A percentile compares a stretch with the other conserved stretches of the same genome.
These are phyloP conservation scores for Capsella rubella DNA, from an alignment of 441 rosid genomes.

Conservation along the genomic window DNA sequence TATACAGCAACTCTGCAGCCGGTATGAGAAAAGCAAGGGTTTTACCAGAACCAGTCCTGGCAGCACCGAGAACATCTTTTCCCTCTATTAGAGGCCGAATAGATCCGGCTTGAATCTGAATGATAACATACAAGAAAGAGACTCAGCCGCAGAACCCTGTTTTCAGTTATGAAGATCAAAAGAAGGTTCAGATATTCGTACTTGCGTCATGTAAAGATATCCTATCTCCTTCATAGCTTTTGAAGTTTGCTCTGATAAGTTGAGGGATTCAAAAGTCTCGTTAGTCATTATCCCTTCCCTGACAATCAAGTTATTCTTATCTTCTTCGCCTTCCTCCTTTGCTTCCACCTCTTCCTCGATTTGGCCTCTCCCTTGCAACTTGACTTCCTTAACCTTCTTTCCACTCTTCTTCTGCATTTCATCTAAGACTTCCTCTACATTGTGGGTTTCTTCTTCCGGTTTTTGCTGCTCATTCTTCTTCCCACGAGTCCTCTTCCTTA, in stretches of 20 bases:
- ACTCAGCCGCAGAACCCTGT: not conserved
- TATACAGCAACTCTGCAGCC: slow-evolving; percentile 82
- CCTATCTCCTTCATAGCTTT: slow-evolving; percentile 81
- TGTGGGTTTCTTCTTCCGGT: slow-evolving; percentile 35
- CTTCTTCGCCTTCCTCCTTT: slow-evolving; percentile 43
- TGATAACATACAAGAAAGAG: slow-evolving; percentile 10
- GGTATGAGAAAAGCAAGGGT: slow-evolving; percentile 94
- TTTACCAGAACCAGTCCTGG: slow-evolving; percentile 98
- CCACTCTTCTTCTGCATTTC: slow-evolving; percentile 38
- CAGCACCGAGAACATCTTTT: slow-evolving; percentile 95
- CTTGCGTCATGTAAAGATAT: slow-evolving; percentile 88
- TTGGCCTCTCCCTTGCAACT: slow-evolving; percentile 21
- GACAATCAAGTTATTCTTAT: slow-evolving; percentile 44
- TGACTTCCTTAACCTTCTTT: slow-evolving; percentile 44
- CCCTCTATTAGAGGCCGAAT: slow-evolving; percentile 79
- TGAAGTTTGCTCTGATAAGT: slow-evolving; percentile 70
- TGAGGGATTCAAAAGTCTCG: slow-evolving; percentile 75
- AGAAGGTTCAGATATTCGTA: slow-evolving; percentile 24
- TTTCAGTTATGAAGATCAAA: not conserved
- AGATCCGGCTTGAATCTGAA: slow-evolving; percentile 89
- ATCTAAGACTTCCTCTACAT: slow-evolving; percentile 30
- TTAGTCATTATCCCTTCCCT: slow-evolving; percentile 82
- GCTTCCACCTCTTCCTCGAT: slow-evolving; percentile 41
- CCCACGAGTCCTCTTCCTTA: slow-evolving; percentile 62
- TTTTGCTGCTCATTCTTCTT: slow-evolving; percentile 40